Percentiles rank a stretch among this genome's conserved stretches.
phyloP scores from a whole-genome alignment of 257 asterid species.

The Przewalskia tangutica region DNA sequence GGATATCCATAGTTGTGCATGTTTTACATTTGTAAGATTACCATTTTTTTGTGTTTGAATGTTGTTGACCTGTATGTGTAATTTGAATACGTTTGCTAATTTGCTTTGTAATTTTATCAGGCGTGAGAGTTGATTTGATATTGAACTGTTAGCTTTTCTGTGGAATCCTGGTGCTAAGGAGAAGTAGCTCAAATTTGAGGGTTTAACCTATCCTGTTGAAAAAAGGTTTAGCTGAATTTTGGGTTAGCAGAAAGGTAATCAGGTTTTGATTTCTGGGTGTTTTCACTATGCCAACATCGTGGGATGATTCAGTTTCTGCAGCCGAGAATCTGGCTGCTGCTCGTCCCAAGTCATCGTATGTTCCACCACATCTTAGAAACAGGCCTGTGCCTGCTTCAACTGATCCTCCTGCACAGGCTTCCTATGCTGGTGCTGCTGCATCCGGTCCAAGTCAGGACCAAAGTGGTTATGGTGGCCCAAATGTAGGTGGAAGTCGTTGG shows the following conservation, averaged over 20 bases:
- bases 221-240: slow-evolving; percentile 11
- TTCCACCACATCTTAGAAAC: slow-evolving; percentile 89
- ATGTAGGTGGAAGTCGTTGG: slow-evolving; percentile 28
- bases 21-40: neutral
- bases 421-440: slow-evolving; percentile 28
- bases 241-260: slow-evolving; percentile 12
- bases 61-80: neutral
- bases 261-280: slow-evolving; percentile 16
- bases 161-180: neutral
- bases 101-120: neutral
- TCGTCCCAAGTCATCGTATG: slow-evolving; percentile 42
- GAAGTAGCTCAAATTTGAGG: slow-evolving; percentile 14
- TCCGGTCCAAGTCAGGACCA: slow-evolving; percentile 22
- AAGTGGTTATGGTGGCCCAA: slow-evolving; percentile 28
- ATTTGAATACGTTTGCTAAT: neutral
- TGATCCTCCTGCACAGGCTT: slow-evolving; percentile 33
- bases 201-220: slow-evolving; percentile 10
- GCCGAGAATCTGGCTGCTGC: slow-evolving; percentile 41
- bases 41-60: neutral
- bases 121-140: slow-evolving; percentile 18
- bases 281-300: slow-evolving; percentile 66
- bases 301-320: slow-evolving; percentile 64
- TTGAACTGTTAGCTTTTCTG: slow-evolving; percentile 18
- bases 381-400: slow-evolving; percentile 48
- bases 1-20: neutral